phyloP scores from a whole-genome alignment of 2,329 filamentous ascomycete genomes.

The Phaeosphaeriaceae sp. region DNA sequence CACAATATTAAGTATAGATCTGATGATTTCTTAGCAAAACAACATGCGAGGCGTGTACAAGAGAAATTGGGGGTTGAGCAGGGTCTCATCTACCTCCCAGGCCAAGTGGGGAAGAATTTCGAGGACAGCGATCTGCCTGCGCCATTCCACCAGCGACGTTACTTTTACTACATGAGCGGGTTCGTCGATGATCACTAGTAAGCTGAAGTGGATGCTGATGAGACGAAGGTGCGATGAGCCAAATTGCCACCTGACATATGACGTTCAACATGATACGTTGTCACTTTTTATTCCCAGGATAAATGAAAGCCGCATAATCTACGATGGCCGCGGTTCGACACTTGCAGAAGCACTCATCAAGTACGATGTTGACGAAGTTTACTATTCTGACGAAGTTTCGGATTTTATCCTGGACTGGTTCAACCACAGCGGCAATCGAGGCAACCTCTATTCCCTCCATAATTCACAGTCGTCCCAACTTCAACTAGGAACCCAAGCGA shows the following conservation, averaged over 20 bases:
- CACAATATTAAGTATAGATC: neutral
- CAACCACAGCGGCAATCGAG: constrained; percentile 19
- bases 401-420: constrained; percentile 42
- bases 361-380: constrained; percentile 74
- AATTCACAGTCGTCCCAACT: constrained; percentile 10
- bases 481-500: too few species aligned
- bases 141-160: constrained; percentile 65
- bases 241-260: constrained; percentile 64
- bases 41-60: constrained; percentile 49
- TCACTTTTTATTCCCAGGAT: constrained; percentile 76
- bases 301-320: constrained; percentile 67
- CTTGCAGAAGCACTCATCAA: constrained; percentile 65
- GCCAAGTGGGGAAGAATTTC: constrained; percentile 56
- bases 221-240: constrained; percentile 52
- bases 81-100: constrained; percentile 64
- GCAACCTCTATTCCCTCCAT: constrained; percentile 47
- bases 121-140: constrained; percentile 66
- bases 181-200: constrained; percentile 21
- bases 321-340: constrained; percentile 67
- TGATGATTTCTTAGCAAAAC: constrained; percentile 40
- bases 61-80: constrained; percentile 40
- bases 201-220: constrained; percentile 15
- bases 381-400: constrained; percentile 54
- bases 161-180: constrained; percentile 68
- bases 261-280: constrained; percentile 66